These are phyloP conservation scores for Fusarium nelsonii DNA, from an alignment of 2,329 filamentous ascomycete genomes.

Conservation along the genomic window DNA sequence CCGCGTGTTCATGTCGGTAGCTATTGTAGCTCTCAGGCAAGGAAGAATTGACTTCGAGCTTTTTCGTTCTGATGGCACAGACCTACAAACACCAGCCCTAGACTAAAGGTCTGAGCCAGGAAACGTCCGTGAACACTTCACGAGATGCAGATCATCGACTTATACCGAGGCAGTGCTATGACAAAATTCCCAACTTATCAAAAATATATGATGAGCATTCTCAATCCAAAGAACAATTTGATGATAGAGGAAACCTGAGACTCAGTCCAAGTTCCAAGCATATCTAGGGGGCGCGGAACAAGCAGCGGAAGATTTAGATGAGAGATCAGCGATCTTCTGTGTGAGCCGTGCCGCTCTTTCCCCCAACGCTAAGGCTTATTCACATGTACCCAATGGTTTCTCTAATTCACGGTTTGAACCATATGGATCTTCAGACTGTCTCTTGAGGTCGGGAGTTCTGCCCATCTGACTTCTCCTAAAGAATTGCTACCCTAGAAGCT, in stretches of 20 bases:
- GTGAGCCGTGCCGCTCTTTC: no score
- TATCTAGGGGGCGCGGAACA: no score
- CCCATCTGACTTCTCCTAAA: background rate
- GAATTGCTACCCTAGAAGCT: background rate
- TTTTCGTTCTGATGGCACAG: background rate
- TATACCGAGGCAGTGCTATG: background rate
- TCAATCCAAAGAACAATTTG: background rate
- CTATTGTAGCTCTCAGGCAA: background rate
- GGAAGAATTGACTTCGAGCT: background rate
- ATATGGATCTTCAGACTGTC: background rate
- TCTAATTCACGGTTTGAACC: background rate
- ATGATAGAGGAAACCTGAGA: background rate
- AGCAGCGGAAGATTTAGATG: no score
- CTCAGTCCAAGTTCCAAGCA: background rate
- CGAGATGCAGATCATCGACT: background rate
- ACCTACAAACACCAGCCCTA: background rate
- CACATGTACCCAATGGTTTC: no score
- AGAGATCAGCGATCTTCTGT: no score
- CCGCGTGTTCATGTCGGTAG: constrained; percentile 2
- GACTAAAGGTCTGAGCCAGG: constrained; percentile 1
- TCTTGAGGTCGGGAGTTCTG: background rate
- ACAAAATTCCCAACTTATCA: background rate
- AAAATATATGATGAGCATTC: no score
- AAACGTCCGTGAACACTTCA: background rate
- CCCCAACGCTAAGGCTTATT: no score